These are phyloP conservation scores for Coemansia sp. DNA, from an alignment of 192 early-diverging fungal species.

Conservation along the genomic window DNA sequence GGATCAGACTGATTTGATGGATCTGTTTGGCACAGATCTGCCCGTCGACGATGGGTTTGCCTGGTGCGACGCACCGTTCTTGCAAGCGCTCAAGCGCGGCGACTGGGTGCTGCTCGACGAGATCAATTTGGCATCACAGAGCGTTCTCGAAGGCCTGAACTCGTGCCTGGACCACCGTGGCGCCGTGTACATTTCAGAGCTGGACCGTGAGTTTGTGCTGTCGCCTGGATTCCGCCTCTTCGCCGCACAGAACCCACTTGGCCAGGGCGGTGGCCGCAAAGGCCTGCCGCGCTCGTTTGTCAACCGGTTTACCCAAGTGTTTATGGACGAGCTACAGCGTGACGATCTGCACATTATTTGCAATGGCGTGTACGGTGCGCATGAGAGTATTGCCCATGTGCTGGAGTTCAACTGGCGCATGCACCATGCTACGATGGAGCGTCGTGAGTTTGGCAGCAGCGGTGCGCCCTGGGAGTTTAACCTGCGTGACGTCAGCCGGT, in stretches of 20 bases:
- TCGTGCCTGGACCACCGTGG: conserved; percentile 97
- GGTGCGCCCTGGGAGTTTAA: conserved; percentile 99
- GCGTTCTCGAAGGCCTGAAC: conserved; percentile 97
- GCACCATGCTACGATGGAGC: conserved; percentile 81
- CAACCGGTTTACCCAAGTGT: conserved; percentile 95
- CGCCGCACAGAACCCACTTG: conserved; percentile 95
- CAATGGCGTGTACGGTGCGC: conserved; percentile 51
- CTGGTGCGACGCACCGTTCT: conserved; percentile 97
- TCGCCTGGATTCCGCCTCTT: conserved; percentile 86
- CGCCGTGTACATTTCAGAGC: conserved; percentile 92
- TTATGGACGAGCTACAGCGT: conserved; percentile 76
- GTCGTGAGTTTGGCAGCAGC: conserved; percentile 67
- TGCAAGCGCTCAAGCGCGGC: conserved; percentile 92
- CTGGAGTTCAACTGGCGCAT: conserved; percentile 80
- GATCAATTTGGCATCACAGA: conserved; percentile 97
- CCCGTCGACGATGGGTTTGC: conserved; percentile 81
- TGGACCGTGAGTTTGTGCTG: conserved; percentile 83
- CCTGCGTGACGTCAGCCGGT: conserved; percentile 93
- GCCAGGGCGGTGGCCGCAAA: conserved; percentile 96
- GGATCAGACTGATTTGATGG: conserved; percentile 98
- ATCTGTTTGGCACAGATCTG: conserved; percentile 96
- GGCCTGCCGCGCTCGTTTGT: conserved; percentile 97
- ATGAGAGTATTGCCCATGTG: conserved; percentile 36
- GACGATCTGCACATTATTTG: conserved; percentile 82
- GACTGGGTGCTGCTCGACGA: conserved; percentile 98